Conservation (phyloP, 2,329 filamentous ascomycete species). For the Tolypocladium nubicola region DNA sequence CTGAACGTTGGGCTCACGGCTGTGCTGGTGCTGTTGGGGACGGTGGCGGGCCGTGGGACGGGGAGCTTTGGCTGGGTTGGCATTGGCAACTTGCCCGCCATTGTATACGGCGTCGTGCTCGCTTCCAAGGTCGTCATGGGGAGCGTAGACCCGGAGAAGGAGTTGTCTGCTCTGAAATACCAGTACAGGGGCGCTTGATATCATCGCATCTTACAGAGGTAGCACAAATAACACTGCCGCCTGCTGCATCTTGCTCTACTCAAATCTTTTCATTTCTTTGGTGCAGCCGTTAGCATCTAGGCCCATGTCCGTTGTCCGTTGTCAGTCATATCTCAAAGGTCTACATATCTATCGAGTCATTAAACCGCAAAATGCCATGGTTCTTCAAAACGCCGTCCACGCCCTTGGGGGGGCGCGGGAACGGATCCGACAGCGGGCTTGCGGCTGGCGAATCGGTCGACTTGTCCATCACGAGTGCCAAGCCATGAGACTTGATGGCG, state of each 20-base stretch:
- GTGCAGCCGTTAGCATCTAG: not conserved
- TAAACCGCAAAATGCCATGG: slow-evolving; percentile 85
- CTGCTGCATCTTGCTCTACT: not conserved
- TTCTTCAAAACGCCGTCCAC: slow-evolving; percentile 79
- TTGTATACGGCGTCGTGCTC: slow-evolving; percentile 51
- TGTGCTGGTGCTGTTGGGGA: slow-evolving; percentile 37
- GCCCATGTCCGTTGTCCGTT: not conserved
- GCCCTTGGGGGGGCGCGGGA: slow-evolving; percentile 59
- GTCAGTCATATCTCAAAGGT: slow-evolving; percentile 1
- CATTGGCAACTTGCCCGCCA: slow-evolving; percentile 39
- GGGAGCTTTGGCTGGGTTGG: slow-evolving; percentile 27
- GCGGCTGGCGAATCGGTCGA: slow-evolving; percentile 44
- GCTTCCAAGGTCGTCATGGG: slow-evolving; percentile 56
- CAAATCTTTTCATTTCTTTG: not conserved
- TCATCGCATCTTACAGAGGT: not conserved
- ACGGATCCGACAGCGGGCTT: slow-evolving; percentile 34
- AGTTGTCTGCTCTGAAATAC: slow-evolving; percentile 52
- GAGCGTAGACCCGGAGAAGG: slow-evolving; percentile 56
- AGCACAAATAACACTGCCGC: not conserved
- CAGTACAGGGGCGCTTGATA: slow-evolving; percentile 54
- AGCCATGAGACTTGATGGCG: slow-evolving; percentile 85
- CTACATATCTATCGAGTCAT: slow-evolving; percentile 74
- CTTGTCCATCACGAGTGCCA: slow-evolving; percentile 85
- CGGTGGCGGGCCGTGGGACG: slow-evolving; percentile 22
- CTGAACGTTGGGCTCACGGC: slow-evolving; percentile 48